Base-by-base conservation (phyloP, 169 alveolate species). In the Neospora caninum region DNA sequence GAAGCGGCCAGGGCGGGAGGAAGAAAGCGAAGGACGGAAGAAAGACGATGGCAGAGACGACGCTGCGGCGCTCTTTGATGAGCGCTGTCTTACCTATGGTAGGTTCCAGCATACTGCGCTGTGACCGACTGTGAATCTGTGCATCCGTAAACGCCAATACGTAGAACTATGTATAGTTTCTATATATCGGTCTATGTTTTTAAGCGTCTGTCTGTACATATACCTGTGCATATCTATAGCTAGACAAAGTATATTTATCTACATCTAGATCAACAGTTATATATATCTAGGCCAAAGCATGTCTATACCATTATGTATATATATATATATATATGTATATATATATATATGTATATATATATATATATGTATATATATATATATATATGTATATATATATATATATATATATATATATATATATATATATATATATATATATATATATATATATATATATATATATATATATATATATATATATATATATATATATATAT, bases 401-500 rank as follows among this genome's bases (percentile, higher is more conserved):
- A 80, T 80, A 80, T 80, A 38, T 38, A 80, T 80, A 80, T 80
- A 34, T 80, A 80, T 31, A 25, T 25, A 25, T 34, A 38, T 31
- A 38, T 80, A 80, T 34, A 20, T 31, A 27, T 31, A 36, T 22
- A 31, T 34, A 38, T 39, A 31, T 34, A 36, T 80, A 39, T 80
- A 39, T 6, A 38, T 80, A 39, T 34, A 36, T 31, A 39, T 80
- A 39, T 31, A 39, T 80, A 34, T 38, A 20, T 80, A 36, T 31
- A 80, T 80, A 80, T 80, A 39, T 80, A 7, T 9, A 80, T 80
- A 80, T 38, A 80, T 80, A 38, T 38, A 80, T 80, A 38, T 38
- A 38, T 80, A 80, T 80, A 80, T 80, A 80, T 80, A 80, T 34
- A 80, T 80, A 80, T 34, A 36, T 80, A 80, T 80, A 80, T 16